phyloP scores from a whole-genome alignment of 495 filamentous ascomycete species.

The Tuber indicum region DNA sequence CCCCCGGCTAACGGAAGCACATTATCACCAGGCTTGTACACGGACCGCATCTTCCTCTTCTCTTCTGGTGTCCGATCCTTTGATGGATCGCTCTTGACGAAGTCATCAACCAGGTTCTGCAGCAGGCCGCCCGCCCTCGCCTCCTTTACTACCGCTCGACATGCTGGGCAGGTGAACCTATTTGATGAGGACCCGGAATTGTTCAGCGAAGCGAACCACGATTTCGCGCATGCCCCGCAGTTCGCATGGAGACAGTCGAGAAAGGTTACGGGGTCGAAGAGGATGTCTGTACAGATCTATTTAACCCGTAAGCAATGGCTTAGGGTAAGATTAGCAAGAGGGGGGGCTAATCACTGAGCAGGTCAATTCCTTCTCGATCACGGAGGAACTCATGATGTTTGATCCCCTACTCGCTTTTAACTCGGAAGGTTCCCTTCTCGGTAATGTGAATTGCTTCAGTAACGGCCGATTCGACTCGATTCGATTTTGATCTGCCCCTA shows the following conservation, averaged over 20 bases:
- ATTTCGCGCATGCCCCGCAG: slow-evolving; percentile 87
- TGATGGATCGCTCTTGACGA: slow-evolving; percentile 65
- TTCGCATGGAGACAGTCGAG: slow-evolving; percentile 97
- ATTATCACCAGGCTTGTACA: slow-evolving; percentile 71
- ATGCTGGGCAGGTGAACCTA: slow-evolving; percentile 83
- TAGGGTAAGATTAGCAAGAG: slow-evolving; percentile 21
- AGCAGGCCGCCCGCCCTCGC: slow-evolving; percentile 79
- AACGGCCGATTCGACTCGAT: background rate
- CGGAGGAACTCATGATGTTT: slow-evolving; percentile 28
- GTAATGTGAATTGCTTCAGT: background rate
- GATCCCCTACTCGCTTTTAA: background rate
- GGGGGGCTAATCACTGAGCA: slow-evolving; percentile 65
- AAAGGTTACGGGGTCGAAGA: slow-evolving; percentile 90
- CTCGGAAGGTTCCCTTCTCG: background rate
- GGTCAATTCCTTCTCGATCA: slow-evolving; percentile 75
- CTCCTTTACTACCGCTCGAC: slow-evolving; percentile 73
- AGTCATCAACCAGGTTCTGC: slow-evolving; percentile 75
- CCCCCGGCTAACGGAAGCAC: slow-evolving; percentile 53
- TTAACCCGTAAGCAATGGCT: slow-evolving; percentile 10
- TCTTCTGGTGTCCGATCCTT: slow-evolving; percentile 60
- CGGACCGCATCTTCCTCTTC: slow-evolving; percentile 59
- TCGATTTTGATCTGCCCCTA: background rate
- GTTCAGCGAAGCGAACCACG: slow-evolving; percentile 74
- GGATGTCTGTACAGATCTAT: slow-evolving; percentile 92
- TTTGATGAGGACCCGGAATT: slow-evolving; percentile 21